phyloP scores from a whole-genome alignment of 139 green algal species.

The Limnomonas spitsbergensis region DNA sequence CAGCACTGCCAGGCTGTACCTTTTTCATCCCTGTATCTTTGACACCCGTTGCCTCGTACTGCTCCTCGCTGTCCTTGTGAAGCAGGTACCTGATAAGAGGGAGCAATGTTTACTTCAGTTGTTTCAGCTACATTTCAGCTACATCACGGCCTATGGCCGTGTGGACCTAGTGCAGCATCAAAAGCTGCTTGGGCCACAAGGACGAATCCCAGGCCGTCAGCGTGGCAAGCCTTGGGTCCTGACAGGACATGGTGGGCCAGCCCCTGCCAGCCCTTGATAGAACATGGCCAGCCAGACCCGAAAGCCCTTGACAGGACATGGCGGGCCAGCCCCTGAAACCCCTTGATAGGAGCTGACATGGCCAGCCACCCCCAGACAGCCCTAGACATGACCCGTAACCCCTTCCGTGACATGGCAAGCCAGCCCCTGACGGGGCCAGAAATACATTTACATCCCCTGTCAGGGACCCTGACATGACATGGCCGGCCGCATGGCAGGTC shows the following conservation, averaged over 20 bases:
- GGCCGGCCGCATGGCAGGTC: no score
- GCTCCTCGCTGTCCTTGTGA: neutral
- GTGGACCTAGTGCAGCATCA: neutral
- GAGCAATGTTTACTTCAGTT: neutral
- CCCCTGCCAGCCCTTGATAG: neutral
- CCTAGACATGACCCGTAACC: no score
- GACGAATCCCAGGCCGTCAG: neutral
- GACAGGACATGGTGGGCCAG: neutral
- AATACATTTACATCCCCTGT: neutral
- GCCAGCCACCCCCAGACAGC: no score
- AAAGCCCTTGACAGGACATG: neutral
- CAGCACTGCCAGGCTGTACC: no score
- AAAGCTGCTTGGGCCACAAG: neutral
- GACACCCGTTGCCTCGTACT: constrained; percentile 12
- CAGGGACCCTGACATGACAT: neutral
- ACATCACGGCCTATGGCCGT: no score
- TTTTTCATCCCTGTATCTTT: constrained; percentile 23
- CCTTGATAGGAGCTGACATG: neutral
- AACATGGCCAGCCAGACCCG: no score
- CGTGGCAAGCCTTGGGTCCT: neutral
- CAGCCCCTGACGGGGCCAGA: neutral
- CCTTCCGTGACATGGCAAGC: neutral
- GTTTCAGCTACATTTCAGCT: neutral
- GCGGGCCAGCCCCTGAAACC: neutral
- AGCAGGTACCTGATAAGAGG: constrained; percentile 16